Percentiles rank a stretch among this genome's conserved stretches.
Evolutionary conservation across 163 green algal species (phyloP).

Genomic region (Smithsoniella earleae): DNA sequence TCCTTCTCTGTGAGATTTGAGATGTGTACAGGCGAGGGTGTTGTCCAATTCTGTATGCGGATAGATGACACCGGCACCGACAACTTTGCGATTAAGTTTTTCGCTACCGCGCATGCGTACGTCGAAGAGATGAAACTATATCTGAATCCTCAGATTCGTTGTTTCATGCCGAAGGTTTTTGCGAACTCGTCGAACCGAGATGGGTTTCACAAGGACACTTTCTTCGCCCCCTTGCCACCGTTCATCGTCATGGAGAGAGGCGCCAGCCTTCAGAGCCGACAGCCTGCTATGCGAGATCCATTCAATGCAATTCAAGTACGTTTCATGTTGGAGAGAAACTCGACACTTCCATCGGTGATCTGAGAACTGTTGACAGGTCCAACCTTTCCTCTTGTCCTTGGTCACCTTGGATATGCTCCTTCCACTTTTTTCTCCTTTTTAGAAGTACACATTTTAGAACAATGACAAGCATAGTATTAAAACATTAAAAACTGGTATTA

Average conservation of each 20-base stretch:
- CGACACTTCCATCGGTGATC: too few relatives aligned
- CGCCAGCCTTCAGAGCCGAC: background rate
- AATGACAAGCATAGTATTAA: too few relatives aligned
- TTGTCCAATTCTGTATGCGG: too few relatives aligned
- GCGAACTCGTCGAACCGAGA: background rate
- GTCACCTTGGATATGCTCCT: too few relatives aligned
- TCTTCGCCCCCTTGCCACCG: background rate
- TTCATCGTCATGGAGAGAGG: slow-evolving; percentile 15
- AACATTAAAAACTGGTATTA: too few relatives aligned
- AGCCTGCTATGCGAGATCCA: background rate
- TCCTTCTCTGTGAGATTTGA: too few relatives aligned
- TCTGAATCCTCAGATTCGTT: background rate
- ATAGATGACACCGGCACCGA: too few relatives aligned
- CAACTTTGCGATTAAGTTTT: slow-evolving; percentile 3
- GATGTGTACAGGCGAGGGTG: too few relatives aligned
- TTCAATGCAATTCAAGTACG: background rate
- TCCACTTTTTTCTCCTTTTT: too few relatives aligned
- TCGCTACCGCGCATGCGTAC: background rate
- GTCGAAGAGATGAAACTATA: slow-evolving; percentile 1
- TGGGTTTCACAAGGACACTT: background rate
- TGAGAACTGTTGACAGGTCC: too few relatives aligned
- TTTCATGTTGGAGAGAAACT: background rate
- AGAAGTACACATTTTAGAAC: too few relatives aligned
- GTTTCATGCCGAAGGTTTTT: slow-evolving; percentile 15
- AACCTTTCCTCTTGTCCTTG: too few relatives aligned